Evolutionary conservation across 371 early-diverging fungal species (phyloP).

Genomic region (Mycotypha africana): DNA sequence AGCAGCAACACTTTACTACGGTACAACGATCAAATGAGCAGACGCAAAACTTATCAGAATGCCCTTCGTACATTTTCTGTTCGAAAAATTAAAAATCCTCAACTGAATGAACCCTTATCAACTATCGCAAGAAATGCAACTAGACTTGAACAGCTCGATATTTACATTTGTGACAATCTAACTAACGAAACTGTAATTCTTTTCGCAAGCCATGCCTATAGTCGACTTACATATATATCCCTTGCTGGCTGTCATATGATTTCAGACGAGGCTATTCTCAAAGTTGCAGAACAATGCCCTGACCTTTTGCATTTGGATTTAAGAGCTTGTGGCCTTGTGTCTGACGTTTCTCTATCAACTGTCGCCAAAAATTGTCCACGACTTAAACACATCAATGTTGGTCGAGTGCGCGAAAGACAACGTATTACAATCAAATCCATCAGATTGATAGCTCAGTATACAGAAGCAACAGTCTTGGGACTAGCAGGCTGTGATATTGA

Average conservation of each 20-base stretch:
- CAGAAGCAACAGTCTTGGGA: constrained; percentile 45
- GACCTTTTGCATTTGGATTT: constrained; percentile 47
- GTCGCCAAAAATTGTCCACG: constrained; percentile 44
- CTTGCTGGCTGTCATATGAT: constrained; percentile 53
- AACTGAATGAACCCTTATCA: constrained; percentile 20
- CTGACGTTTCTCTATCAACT: constrained; percentile 41
- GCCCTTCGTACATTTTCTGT: constrained; percentile 14
- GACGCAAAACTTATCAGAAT: constrained; percentile 13
- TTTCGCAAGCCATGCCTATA: constrained; percentile 21
- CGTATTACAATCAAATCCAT: constrained; percentile 46
- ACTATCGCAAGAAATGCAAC: constrained; percentile 20
- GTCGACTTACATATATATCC: constrained; percentile 34
- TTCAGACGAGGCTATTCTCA: constrained; percentile 38
- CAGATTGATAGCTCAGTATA: constrained; percentile 42
- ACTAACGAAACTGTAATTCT: constrained; percentile 17
- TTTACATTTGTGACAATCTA: constrained; percentile 37
- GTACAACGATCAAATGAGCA: neutral
- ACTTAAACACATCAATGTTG: constrained; percentile 52
- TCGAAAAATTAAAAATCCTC: constrained; percentile 30
- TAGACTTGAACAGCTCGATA: constrained; percentile 25
- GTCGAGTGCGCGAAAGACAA: constrained; percentile 46
- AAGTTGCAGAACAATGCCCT: constrained; percentile 39
- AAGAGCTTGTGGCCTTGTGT: constrained; percentile 50
- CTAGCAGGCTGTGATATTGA: constrained; percentile 55
- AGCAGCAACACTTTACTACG: too few species aligned